Conservation (phyloP, 768 basidiomycete species). For the Fistulinella prunicolor region DNA sequence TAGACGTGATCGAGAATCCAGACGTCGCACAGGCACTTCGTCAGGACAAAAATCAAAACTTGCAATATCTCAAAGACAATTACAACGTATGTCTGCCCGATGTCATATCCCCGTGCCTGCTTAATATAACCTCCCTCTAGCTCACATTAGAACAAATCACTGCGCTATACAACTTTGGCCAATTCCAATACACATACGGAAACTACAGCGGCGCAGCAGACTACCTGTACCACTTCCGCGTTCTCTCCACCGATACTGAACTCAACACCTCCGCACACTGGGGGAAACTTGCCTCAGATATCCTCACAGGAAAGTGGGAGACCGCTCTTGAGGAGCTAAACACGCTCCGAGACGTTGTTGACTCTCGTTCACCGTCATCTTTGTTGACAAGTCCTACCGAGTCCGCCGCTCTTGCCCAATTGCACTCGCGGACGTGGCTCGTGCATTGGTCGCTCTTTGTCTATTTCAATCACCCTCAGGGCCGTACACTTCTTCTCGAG, state of each 20-base stretch:
- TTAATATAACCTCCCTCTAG: constrained; percentile 38
- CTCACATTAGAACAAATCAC: constrained; percentile 94
- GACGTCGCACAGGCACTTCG: constrained; percentile 92
- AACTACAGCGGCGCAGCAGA: constrained; percentile 96
- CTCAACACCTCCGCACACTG: constrained; percentile 96
- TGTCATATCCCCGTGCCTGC: constrained; percentile 1
- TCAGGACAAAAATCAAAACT: constrained; percentile 95
- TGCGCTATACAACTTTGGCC: constrained; percentile 94
- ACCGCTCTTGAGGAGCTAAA: constrained; percentile 94
- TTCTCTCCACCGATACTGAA: constrained; percentile 90
- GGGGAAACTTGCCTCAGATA: constrained; percentile 97
- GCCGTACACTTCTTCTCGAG: constrained; percentile 88
- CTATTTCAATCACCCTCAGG: constrained; percentile 95
- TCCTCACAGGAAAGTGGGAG: constrained; percentile 93
- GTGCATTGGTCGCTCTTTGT: constrained; percentile 98
- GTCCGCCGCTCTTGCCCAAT: constrained; percentile 76
- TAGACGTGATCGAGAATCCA: constrained; percentile 95
- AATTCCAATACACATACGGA: constrained; percentile 98
- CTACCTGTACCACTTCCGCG: constrained; percentile 98
- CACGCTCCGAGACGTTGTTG: constrained; percentile 89
- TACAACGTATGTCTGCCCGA: constrained; percentile 62
- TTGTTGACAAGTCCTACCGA: constrained; percentile 45
- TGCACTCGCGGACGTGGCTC: constrained; percentile 95
- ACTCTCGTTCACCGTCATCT: constrained; percentile 63
- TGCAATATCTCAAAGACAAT: constrained; percentile 91